These are phyloP conservation scores for Cyclotella sp. DNA, from an alignment of 108 stramenopile species.

Conservation along the genomic window DNA sequence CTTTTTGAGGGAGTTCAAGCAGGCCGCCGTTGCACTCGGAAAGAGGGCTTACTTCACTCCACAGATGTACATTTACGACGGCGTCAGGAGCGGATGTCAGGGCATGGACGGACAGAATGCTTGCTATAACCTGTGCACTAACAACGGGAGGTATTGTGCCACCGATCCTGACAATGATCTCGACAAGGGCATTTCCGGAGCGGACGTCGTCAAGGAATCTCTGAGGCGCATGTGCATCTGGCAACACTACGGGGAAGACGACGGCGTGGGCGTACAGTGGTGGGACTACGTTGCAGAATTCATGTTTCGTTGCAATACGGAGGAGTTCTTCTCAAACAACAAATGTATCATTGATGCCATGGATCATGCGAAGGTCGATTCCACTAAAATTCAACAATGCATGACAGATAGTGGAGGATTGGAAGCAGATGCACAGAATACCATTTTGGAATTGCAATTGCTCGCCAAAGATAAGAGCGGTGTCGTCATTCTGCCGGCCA, in stretches of 20 bases:
- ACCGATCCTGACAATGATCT: constrained; percentile 87
- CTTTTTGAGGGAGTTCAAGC: constrained; percentile 83
- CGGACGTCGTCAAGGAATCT: constrained; percentile 87
- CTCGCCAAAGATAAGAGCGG: constrained; percentile 56
- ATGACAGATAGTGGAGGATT: constrained; percentile 87
- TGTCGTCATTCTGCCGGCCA: constrained; percentile 82
- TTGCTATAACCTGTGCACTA: constrained; percentile 90
- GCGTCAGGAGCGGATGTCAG: constrained; percentile 66
- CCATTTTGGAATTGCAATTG: constrained; percentile 81
- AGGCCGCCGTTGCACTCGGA: constrained; percentile 71
- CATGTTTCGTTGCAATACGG: constrained; percentile 59
- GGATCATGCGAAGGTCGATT: constrained; percentile 69
- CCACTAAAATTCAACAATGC: constrained; percentile 73
- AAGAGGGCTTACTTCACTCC: constrained; percentile 87
- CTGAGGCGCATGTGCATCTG: constrained; percentile 89
- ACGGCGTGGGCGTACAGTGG: constrained; percentile 79
- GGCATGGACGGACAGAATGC: constrained; percentile 52
- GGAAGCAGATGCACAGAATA: constrained; percentile 61
- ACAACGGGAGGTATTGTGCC: constrained; percentile 92
- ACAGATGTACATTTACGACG: constrained; percentile 90
- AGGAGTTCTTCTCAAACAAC: constrained; percentile 67
- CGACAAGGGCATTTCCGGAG: constrained; percentile 74
- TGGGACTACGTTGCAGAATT: constrained; percentile 93
- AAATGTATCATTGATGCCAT: constrained; percentile 86
- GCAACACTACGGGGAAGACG: constrained; percentile 63